Evolutionary conservation across 371 early-diverging fungal genomes (phyloP), one percentile per base, ranked within the genome.

Genomic region (Batrachochytrium dendrobatidis): DNA sequence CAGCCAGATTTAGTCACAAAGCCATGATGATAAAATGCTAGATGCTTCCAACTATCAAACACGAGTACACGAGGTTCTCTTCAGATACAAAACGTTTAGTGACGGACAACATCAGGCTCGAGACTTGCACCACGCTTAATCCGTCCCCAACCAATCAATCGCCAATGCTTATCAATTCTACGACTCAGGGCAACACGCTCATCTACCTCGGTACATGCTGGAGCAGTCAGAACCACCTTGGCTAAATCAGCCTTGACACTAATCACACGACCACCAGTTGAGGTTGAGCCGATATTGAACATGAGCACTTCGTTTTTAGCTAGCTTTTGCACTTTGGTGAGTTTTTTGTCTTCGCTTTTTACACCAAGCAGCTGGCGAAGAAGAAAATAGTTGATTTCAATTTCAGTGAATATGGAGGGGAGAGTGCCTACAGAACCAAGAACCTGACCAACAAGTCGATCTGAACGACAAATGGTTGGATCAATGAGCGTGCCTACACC

Each of bases 101-200:
- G 34, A 33, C 54, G 54, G 34, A 30, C 34, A 7, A 22, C 39
- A 22, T 74, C 73, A 4, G 73, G 75, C n/a, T 88, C 87, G 68
- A 93, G 85, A 53, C 85, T 84, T 53, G 80, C 80, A 59, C 96
- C 96, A 53, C 90, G 85, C 74, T 84, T 90, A 72, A 95, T 92
- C 70, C 86, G 87, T 62, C 96, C 99, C 94, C 95, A 95, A 65
- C 99, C 99, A 73, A 98, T 96, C 71, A 98, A 82, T 75, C 95
- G 92, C 99, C 99, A 99, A 77, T 99, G 97, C 79, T 93, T 93
- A 62, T 95, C 95, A 64, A 99, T 95, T 79, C 98, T 91, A 73
- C 99, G 84, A 60, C 93, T 92, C 56, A 99, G 79, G 7, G 99
- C 97, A 62, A 99, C 91, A 82, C 94, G 97, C 71, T 99, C 99